Percentiles rank a stretch among this genome's conserved stretches.
These are phyloP conservation scores for Labyrinthula sp. DNA, from an alignment of 352 stramenopile species.

Conservation along the genomic window DNA sequence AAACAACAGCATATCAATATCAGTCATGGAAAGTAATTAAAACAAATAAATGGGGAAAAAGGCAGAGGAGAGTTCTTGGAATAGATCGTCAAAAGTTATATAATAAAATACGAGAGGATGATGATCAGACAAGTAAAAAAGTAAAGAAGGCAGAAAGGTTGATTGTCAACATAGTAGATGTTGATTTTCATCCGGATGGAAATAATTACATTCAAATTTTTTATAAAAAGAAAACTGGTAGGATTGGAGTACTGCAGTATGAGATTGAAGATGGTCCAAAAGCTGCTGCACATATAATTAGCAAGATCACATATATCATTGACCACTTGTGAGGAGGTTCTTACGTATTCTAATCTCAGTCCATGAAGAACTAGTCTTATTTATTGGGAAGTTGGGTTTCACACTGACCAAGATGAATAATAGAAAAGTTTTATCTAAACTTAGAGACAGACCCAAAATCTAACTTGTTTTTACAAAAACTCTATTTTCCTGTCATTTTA, in stretches of 20 bases:
- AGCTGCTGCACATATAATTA: conserved; percentile 22
- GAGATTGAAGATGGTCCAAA: conserved; percentile 6
- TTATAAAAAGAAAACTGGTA: background rate
- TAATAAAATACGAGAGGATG: conserved; percentile 34
- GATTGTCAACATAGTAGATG: conserved; percentile 18
- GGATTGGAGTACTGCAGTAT: conserved; percentile 29
- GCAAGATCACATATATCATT: conserved; percentile 29
- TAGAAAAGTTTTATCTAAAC: no score
- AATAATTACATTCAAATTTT: conserved; percentile 13
- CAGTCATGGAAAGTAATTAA: conserved; percentile 37
- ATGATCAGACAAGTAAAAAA: conserved; percentile 18
- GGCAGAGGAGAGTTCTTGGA: conserved; percentile 34
- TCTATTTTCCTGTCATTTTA: no score
- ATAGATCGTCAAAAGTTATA: conserved; percentile 38
- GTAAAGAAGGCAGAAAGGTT: conserved; percentile 23
- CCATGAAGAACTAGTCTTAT: no score
- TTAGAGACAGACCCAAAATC: no score
- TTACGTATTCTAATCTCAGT: no score
- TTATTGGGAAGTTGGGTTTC: no score
- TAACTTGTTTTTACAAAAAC: no score
- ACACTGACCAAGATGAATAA: no score
- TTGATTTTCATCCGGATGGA: conserved; percentile 3
- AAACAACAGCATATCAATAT: conserved; percentile 29
- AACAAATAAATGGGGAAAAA: conserved; percentile 34
- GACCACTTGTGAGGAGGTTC: no score